A percentile compares a stretch with the other conserved stretches of the same genome.
Evolutionary conservation across 495 filamentous ascomycete genomes (phyloP).

Genomic region (Terfezia boudieri): DNA sequence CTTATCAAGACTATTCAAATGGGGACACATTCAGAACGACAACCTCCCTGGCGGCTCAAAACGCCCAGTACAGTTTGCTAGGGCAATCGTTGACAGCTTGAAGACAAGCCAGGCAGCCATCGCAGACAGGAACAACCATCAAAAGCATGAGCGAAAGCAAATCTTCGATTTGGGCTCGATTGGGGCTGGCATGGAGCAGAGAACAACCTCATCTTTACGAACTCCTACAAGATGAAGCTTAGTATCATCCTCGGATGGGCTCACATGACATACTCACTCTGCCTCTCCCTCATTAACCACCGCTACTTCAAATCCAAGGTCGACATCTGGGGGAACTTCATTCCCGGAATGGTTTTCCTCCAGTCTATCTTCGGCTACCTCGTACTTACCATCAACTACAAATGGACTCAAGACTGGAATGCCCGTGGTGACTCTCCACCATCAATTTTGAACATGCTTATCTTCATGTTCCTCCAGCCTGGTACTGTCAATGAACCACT

Average conservation of each 20-base stretch:
- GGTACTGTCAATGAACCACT: constrained; percentile 50
- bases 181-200: constrained; percentile 93
- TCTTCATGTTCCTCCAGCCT: constrained; percentile 95
- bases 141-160: constrained; percentile 65
- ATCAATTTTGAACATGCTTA: constrained; percentile 90
- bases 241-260: constrained; percentile 88
- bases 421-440: constrained; percentile 44
- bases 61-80: constrained; percentile 50
- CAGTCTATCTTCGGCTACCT: constrained; percentile 97
- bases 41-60: constrained; percentile 59
- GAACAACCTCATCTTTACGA: constrained; percentile 79
- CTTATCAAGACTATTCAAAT: constrained; percentile 60
- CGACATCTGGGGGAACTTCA: constrained; percentile 89
- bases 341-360: constrained; percentile 98
- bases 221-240: constrained; percentile 99
- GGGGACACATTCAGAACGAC: constrained; percentile 93
- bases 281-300: constrained; percentile 78
- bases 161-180: constrained; percentile 59
- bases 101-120: constrained; percentile 46
- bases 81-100: constrained; percentile 38
- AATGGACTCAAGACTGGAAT: constrained; percentile 83
- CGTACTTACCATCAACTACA: constrained; percentile 81
- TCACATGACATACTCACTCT: constrained; percentile 96
- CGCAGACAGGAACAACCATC: constrained; percentile 86
- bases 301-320: constrained; percentile 82